A percentile compares a stretch with the other conserved stretches of the same genome.
phyloP scores from a whole-genome alignment of 176 grass and related monocot genomes.

The Avena insularis region DNA sequence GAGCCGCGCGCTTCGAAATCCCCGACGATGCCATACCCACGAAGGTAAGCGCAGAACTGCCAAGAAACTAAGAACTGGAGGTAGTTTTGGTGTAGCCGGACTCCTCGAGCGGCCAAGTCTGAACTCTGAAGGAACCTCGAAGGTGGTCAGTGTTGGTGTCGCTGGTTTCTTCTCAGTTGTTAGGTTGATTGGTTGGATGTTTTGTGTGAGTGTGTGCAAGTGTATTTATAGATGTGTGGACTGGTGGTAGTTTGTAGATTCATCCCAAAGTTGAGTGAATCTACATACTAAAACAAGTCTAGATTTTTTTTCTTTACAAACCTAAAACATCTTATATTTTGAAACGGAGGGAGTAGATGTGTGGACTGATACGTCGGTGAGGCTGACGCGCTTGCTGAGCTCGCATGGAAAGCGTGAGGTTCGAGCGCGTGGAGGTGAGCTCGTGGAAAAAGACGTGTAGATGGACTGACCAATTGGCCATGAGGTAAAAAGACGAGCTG shows the following conservation, averaged over 20 bases:
- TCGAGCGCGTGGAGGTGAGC: background rate
- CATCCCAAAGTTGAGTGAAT: too few relatives aligned
- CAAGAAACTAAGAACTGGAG: background rate
- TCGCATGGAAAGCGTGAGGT: background rate
- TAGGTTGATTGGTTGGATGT: background rate
- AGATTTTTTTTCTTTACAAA: too few relatives aligned
- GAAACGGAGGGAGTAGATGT: background rate
- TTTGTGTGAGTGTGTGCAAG: background rate
- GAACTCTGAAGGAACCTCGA: background rate
- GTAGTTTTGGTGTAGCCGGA: background rate
- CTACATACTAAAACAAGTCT: too few relatives aligned
- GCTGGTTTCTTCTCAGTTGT: background rate
- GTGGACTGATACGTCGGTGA: background rate
- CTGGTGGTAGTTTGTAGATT: background rate
- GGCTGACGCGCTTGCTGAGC: conserved; percentile 8
- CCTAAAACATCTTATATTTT: too few relatives aligned
- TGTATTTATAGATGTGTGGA: background rate
- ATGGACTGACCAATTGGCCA: background rate
- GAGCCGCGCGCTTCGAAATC: background rate
- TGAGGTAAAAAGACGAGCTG: background rate
- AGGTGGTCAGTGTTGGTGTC: background rate
- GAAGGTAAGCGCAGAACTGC: background rate
- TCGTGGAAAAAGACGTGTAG: background rate
- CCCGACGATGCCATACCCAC: conserved; percentile 10
- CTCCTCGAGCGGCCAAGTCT: background rate